These are phyloP conservation scores for Geranomyces michiganensis DNA, from an alignment of 192 early-diverging fungal genomes.

Conservation along the genomic window DNA sequence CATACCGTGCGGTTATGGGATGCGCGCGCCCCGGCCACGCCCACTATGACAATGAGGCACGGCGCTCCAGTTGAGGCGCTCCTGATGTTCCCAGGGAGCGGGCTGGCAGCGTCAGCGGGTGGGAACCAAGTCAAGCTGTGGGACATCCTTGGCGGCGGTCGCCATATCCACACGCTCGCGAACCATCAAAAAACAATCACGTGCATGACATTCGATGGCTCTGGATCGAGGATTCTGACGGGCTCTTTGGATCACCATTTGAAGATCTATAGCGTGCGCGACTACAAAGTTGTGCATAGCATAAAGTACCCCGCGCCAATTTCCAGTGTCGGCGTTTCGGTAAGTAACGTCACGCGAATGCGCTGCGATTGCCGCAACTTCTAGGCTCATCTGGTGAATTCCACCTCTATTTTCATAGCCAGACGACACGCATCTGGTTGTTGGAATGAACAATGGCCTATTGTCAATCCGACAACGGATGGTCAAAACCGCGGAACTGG, in stretches of 20 bases:
- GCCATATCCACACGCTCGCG: slow-evolving; percentile 71
- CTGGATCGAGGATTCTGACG: slow-evolving; percentile 74
- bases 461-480: slow-evolving; percentile 83
- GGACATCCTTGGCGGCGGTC: slow-evolving; percentile 83
- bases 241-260: slow-evolving; percentile 96
- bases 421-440: slow-evolving; percentile 84
- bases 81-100: slow-evolving; percentile 80
- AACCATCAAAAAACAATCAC: slow-evolving; percentile 99
- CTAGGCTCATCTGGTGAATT: neutral
- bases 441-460: slow-evolving; percentile 90
- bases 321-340: slow-evolving; percentile 85
- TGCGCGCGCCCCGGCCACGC: slow-evolving; percentile 65
- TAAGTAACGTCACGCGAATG: slow-evolving; percentile 39
- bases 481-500: slow-evolving; percentile 74
- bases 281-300: slow-evolving; percentile 85
- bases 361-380: slow-evolving; percentile 12
- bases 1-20: slow-evolving; percentile 95
- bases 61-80: slow-evolving; percentile 88
- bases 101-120: slow-evolving; percentile 74
- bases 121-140: slow-evolving; percentile 84
- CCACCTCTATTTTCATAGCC: slow-evolving; percentile 55
- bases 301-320: slow-evolving; percentile 90
- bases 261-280: slow-evolving; percentile 87
- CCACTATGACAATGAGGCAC: slow-evolving; percentile 77
- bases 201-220: slow-evolving; percentile 79